Evolutionary conservation across 2,329 filamentous ascomycete species (phyloP).

Genomic region (Mycogone perniciosa): DNA sequence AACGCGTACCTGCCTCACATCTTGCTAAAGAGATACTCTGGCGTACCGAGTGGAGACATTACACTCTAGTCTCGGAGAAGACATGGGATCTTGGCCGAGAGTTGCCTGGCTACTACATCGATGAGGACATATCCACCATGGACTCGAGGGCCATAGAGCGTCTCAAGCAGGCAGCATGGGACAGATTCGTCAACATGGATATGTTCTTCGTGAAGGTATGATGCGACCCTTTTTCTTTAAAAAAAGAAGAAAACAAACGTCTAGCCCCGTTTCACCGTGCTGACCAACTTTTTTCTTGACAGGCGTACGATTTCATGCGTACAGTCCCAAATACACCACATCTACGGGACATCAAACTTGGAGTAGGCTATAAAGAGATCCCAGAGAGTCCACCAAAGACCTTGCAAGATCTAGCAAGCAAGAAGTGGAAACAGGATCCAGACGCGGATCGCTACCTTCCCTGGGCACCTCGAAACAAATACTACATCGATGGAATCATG

Average conservation of each 20-base stretch:
- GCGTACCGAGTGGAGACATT: slow-evolving; percentile 51
- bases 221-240: background rate
- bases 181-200: slow-evolving; percentile 50
- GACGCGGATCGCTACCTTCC: slow-evolving; percentile 44
- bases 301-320: slow-evolving; percentile 58
- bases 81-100: slow-evolving; percentile 49
- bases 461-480: slow-evolving; percentile 52
- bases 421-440: slow-evolving; percentile 56
- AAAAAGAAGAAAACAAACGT: no score
- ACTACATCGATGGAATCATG: slow-evolving; percentile 51
- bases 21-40: slow-evolving; percentile 55
- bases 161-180: slow-evolving; percentile 44
- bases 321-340: slow-evolving; percentile 53
- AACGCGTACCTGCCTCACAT: slow-evolving; percentile 44
- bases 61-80: slow-evolving; percentile 45
- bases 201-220: slow-evolving; percentile 63
- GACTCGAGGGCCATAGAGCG: slow-evolving; percentile 37
- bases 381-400: slow-evolving; percentile 44
- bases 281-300: slow-evolving; percentile 11
- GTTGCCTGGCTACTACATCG: slow-evolving; percentile 46
- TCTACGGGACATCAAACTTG: slow-evolving; percentile 48
- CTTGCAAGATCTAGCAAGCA: slow-evolving; percentile 33
- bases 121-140: slow-evolving; percentile 38
- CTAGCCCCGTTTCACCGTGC: no score
- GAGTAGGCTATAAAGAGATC: slow-evolving; percentile 54